Evolutionary conservation across 2,329 filamentous ascomycete species (phyloP), one percentile per base, ranked within the genome.

Genomic region (Triangularia verruculosa): DNA sequence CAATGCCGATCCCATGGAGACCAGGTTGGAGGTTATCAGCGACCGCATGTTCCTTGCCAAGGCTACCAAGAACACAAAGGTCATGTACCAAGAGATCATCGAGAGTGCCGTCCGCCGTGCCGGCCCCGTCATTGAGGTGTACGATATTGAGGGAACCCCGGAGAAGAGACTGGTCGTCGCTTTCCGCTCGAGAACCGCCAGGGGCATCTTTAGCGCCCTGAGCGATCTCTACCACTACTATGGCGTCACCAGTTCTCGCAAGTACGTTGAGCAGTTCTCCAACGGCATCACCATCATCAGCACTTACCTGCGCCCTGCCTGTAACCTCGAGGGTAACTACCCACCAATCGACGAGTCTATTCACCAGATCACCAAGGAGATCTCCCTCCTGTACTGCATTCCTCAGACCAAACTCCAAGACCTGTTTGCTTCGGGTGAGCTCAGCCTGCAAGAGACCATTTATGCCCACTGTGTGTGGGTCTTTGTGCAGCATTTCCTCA

Each of bases 181-280:
- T 54, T 98, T 97, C 83, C 93, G 94, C 71, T 92, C 94, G 70
- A 89, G 93, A 68, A 96, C 94, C 17, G 95, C 95, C 28, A 85
- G 92, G 70, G 95, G 95, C 67, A 82, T 99, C 72, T 99, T 99
- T 84, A 97, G 93, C 71, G 93, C 95, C 27, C 80, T 99, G 71
- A 96, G 92, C 68, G 93, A 98, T 76, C 83, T 99, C 39, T 99
- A 99, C 81, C 95, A 99, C 80, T 98, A 97, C 85, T 99, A 99
- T 74, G 94, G 95, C 52, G 86, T 98, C 66, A 99, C 95, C 1
- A 96, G 92, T 73, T 95, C 95, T 27, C 86, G 95, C 71, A 99
- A 99, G 81, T 99, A 99, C 74, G 91, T 99, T 56, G 92, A 99
- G 79, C 95, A 98, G 79, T 99, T 99, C 83, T 95, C 93, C 73